Evolutionary conservation across 495 filamentous ascomycete species (phyloP).

Genomic region (Aspergillus coremiiformis): DNA sequence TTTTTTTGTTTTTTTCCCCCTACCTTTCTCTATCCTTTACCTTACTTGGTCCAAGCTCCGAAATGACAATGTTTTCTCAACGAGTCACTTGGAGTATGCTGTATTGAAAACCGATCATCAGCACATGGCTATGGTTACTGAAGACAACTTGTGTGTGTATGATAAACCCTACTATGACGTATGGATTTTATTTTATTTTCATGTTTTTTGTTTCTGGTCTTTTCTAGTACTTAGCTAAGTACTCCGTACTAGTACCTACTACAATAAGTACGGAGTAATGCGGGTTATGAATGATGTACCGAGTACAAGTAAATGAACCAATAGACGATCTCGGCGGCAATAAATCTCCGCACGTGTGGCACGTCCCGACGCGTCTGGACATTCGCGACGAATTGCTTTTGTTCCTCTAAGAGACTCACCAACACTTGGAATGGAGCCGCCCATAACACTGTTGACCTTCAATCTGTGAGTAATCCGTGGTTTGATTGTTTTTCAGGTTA

Average conservation of each 20-base stretch:
- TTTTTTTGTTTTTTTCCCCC: background rate
- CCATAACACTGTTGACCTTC: background rate
- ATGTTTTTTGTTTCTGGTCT: background rate
- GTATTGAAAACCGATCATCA: too few relatives aligned
- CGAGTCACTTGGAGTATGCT: too few relatives aligned
- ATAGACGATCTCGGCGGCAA: constrained; percentile 4
- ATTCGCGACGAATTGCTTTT: constrained; percentile 5
- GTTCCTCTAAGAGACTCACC: background rate
- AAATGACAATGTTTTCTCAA: too few relatives aligned
- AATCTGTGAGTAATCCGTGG: background rate
- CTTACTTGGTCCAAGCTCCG: background rate
- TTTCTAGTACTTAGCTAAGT: background rate
- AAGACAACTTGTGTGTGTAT: too few relatives aligned
- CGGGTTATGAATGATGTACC: background rate
- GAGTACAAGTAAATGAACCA: background rate
- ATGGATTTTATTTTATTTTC: too few relatives aligned
- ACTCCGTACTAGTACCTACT: background rate
- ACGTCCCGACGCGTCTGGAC: constrained; percentile 9
- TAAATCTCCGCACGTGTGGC: constrained; percentile 10
- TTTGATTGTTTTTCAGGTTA: background rate
- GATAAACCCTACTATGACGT: too few relatives aligned
- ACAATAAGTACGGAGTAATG: too few relatives aligned
- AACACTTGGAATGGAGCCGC: background rate
- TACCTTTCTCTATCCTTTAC: background rate
- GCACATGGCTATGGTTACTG: too few relatives aligned